Conservation (phyloP, 2,329 filamentous ascomycete species). For the Phyllosticta capitalensis region DNA sequence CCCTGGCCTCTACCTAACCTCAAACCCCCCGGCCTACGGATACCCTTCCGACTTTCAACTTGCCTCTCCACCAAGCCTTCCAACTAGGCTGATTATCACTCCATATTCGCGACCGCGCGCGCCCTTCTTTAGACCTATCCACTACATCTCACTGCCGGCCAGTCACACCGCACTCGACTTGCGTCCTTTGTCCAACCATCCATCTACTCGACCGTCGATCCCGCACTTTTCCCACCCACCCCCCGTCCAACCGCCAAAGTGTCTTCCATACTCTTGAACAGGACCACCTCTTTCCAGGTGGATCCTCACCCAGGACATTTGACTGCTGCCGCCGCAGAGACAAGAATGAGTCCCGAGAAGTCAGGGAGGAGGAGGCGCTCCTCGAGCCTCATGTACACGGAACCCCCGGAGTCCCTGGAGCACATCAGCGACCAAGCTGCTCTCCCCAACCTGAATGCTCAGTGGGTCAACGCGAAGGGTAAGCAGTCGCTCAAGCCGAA, state of each 20-base stretch:
- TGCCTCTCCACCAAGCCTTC: background rate
- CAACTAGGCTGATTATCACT: background rate
- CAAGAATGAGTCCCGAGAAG: slow-evolving; percentile 38
- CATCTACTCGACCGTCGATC: slow-evolving; percentile 8
- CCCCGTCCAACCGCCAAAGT: slow-evolving; percentile 75
- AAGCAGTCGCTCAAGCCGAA: background rate
- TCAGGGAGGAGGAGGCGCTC: slow-evolving; percentile 78
- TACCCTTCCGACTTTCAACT: background rate
- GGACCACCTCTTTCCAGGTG: slow-evolving; percentile 71
- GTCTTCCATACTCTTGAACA: slow-evolving; percentile 84
- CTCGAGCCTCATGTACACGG: slow-evolving; percentile 97
- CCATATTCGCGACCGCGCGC: background rate
- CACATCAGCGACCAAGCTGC: slow-evolving; percentile 95
- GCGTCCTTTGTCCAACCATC: slow-evolving; percentile 9
- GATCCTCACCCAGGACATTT: slow-evolving; percentile 48
- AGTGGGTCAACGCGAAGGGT: slow-evolving; percentile 99
- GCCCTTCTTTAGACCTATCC: slow-evolving; percentile 6
- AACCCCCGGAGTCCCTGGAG: slow-evolving; percentile 92
- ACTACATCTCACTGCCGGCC: slow-evolving; percentile 5
- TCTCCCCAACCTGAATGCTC: slow-evolving; percentile 89
- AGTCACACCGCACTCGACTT: slow-evolving; percentile 1
- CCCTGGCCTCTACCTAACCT: background rate
- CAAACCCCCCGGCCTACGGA: background rate
- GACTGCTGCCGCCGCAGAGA: slow-evolving; percentile 17
- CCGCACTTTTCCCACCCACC: background rate